These are phyloP conservation scores for Colletotrichum tropicicola DNA, from an alignment of 2,329 filamentous ascomycete species.

Conservation along the genomic window DNA sequence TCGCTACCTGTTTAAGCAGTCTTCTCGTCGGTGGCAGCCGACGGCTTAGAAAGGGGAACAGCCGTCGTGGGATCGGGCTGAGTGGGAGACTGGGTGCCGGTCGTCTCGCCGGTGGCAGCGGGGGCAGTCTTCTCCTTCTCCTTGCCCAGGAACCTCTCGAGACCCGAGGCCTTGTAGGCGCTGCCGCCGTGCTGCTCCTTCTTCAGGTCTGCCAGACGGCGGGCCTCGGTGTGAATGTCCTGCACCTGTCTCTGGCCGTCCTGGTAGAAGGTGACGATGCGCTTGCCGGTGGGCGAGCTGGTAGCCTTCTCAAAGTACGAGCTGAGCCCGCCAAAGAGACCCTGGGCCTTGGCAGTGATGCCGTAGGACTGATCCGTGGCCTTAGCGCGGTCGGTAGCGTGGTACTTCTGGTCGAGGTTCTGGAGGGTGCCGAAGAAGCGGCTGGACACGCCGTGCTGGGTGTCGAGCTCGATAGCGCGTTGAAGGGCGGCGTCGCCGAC, in stretches of 20 bases:
- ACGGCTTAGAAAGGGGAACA: slow-evolving; percentile 31
- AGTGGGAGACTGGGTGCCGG: slow-evolving; percentile 32
- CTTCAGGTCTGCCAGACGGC: slow-evolving; percentile 89
- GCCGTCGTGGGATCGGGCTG: slow-evolving; percentile 27
- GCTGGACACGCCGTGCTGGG: slow-evolving; percentile 84
- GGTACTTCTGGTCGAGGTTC: slow-evolving; percentile 84
- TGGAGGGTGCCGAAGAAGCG: slow-evolving; percentile 82
- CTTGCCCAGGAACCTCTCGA: slow-evolving; percentile 67
- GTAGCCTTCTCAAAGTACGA: slow-evolving; percentile 96
- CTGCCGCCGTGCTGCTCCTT: slow-evolving; percentile 68
- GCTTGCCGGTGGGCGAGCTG: slow-evolving; percentile 87
- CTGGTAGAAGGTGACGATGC: slow-evolving; percentile 87
- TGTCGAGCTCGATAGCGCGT: slow-evolving; percentile 86
- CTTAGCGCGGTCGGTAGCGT: slow-evolving; percentile 87
- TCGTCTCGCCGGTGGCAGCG: slow-evolving; percentile 58
- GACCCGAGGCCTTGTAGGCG: slow-evolving; percentile 66
- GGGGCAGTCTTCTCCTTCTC: slow-evolving; percentile 62
- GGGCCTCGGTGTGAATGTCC: slow-evolving; percentile 92
- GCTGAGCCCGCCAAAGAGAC: slow-evolving; percentile 70
- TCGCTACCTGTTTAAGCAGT: neutral
- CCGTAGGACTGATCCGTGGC: slow-evolving; percentile 87
- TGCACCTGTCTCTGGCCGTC: slow-evolving; percentile 87
- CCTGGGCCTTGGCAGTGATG: slow-evolving; percentile 77
- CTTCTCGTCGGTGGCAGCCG: slow-evolving; percentile 37
- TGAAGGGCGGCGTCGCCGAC: slow-evolving; percentile 80